Evolutionary conservation across 331 rosid genomes (phyloP).

Genomic region (Quercus phellos): DNA sequence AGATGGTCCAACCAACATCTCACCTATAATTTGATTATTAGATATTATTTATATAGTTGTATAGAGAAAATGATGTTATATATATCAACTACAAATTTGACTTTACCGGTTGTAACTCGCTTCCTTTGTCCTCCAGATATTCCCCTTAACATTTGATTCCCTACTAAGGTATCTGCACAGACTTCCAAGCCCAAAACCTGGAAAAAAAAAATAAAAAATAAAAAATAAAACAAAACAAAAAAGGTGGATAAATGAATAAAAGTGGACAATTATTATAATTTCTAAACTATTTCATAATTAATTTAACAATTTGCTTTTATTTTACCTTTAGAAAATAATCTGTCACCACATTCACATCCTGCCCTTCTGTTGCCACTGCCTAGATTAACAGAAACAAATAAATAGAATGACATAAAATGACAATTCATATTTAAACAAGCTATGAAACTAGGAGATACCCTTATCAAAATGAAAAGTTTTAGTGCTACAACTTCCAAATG

Average conservation of each 20-base stretch:
- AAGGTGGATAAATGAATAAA: not conserved
- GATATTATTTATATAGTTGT: not conserved
- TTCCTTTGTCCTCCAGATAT: slow-evolving; percentile 77
- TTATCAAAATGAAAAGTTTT: not conserved
- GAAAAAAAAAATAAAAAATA: no score
- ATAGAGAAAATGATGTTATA: not conserved
- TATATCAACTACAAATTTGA: not conserved
- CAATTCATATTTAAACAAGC: not conserved
- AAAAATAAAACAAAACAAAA: not conserved
- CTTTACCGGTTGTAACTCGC: slow-evolving; percentile 71
- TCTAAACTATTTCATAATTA: not conserved
- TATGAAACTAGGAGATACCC: not conserved
- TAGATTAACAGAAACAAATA: slow-evolving; percentile 10
- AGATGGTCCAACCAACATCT: slow-evolving; percentile 77
- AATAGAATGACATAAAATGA: not conserved
- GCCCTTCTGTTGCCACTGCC: slow-evolving; percentile 56
- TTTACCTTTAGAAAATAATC: slow-evolving; percentile 64
- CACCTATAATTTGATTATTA: slow-evolving; percentile 19
- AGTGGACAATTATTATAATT: not conserved
- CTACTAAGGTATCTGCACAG: slow-evolving; percentile 71
- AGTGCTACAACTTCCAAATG: not conserved
- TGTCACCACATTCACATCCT: slow-evolving; percentile 48
- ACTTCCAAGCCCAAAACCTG: slow-evolving; percentile 73
- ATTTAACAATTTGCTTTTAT: not conserved
- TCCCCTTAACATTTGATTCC: slow-evolving; percentile 59